A percentile compares a stretch with the other conserved stretches of the same genome.
Conservation (phyloP, 352 stramenopile species). For the Pythium chondricola region DNA sequence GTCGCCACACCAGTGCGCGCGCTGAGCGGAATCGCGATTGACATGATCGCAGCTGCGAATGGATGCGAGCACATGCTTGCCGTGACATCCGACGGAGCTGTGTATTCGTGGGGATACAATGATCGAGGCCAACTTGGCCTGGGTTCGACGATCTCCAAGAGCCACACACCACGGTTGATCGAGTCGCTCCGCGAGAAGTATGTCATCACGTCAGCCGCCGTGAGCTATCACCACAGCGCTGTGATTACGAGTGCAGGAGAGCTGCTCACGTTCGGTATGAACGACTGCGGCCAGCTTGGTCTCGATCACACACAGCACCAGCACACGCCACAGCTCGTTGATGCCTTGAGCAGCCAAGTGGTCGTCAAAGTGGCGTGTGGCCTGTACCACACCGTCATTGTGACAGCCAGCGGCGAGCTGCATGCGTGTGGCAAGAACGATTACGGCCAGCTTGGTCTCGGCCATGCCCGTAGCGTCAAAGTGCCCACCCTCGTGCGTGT, state of each 20-base stretch:
- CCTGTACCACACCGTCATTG: slow-evolving; percentile 72
- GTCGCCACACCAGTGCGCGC: slow-evolving; percentile 66
- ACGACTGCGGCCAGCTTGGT: slow-evolving; percentile 80
- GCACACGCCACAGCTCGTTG: slow-evolving; percentile 74
- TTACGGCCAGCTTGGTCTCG: slow-evolving; percentile 80
- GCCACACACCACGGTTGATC: slow-evolving; percentile 74
- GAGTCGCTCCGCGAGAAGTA: slow-evolving; percentile 84
- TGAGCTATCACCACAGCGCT: slow-evolving; percentile 86
- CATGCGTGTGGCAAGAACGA: slow-evolving; percentile 86
- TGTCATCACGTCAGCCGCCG: slow-evolving; percentile 55
- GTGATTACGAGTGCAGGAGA: slow-evolving; percentile 72
- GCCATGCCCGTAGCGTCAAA: slow-evolving; percentile 73
- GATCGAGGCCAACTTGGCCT: slow-evolving; percentile 79
- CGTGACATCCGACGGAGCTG: slow-evolving; percentile 60
- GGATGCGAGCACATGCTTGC: slow-evolving; percentile 86
- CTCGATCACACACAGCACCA: slow-evolving; percentile 82
- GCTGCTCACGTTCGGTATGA: slow-evolving; percentile 85
- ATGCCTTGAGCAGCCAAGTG: slow-evolving; percentile 63
- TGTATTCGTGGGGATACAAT: slow-evolving; percentile 87
- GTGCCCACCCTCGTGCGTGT: slow-evolving; percentile 66
- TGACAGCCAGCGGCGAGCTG: slow-evolving; percentile 63
- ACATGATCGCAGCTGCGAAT: slow-evolving; percentile 73
- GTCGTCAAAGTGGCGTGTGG: slow-evolving; percentile 68
- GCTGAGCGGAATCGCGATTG: slow-evolving; percentile 54
- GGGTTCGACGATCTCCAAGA: slow-evolving; percentile 82